phyloP scores from a whole-genome alignment of 2,329 filamentous ascomycete species.

The Colletotrichum sp. region DNA sequence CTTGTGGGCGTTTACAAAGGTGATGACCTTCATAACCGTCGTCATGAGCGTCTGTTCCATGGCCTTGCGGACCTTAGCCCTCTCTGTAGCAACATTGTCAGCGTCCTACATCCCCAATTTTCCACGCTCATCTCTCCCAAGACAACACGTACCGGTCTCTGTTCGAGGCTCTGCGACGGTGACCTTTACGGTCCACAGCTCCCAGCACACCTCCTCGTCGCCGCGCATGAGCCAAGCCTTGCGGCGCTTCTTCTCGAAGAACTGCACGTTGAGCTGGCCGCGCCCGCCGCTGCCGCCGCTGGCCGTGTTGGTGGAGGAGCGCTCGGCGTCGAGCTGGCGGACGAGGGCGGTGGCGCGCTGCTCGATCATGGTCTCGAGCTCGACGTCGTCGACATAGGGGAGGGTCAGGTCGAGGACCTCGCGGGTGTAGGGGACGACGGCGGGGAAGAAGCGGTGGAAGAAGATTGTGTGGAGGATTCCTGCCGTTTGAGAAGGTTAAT shows the following conservation, averaged over 20 bases:
- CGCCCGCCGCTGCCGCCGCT: slow-evolving; percentile 59
- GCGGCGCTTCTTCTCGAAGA: slow-evolving; percentile 89
- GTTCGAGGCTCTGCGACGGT: slow-evolving; percentile 90
- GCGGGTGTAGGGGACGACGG: slow-evolving; percentile 80
- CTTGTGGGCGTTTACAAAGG: slow-evolving; percentile 85
- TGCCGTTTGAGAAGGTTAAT: slow-evolving; percentile 37
- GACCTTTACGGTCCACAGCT: slow-evolving; percentile 92
- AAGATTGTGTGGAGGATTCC: slow-evolving; percentile 96
- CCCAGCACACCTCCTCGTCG: slow-evolving; percentile 97
- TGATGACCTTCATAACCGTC: slow-evolving; percentile 88
- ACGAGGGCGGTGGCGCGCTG: slow-evolving; percentile 81
- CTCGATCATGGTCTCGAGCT: slow-evolving; percentile 93
- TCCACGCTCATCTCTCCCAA: background rate
- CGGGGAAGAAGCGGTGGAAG: slow-evolving; percentile 97
- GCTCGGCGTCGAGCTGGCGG: slow-evolving; percentile 73
- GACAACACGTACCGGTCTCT: slow-evolving; percentile 70
- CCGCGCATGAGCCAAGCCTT: slow-evolving; percentile 81
- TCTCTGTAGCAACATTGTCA: slow-evolving; percentile 60
- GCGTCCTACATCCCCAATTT: background rate
- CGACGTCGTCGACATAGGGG: slow-evolving; percentile 86
- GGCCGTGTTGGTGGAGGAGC: slow-evolving; percentile 35
- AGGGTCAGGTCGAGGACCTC: slow-evolving; percentile 91
- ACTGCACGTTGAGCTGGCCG: slow-evolving; percentile 85
- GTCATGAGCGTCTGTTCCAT: slow-evolving; percentile 91
- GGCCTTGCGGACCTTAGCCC: slow-evolving; percentile 84